Evolutionary conservation across 768 basidiomycete species (phyloP).

Genomic region (Hebeloma cylindrosporum): DNA sequence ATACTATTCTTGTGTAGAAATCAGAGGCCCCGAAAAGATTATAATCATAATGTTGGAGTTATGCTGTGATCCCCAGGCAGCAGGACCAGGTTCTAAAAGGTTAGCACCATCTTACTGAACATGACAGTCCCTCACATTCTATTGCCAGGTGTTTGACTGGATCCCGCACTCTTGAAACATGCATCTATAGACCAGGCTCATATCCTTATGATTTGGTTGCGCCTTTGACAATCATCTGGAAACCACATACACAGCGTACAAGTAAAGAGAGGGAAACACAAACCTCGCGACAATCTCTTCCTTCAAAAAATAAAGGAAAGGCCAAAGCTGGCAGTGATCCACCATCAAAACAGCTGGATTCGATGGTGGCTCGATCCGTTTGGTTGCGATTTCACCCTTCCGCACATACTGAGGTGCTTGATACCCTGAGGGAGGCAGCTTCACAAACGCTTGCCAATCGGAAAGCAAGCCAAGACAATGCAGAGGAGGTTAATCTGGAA

Average conservation of each 20-base stretch:
- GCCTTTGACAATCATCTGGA: constrained; percentile 77
- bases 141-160: constrained; percentile 65
- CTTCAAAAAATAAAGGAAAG: constrained; percentile 12
- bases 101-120: constrained; percentile 26
- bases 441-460: constrained; percentile 37
- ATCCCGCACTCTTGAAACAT: constrained; percentile 61
- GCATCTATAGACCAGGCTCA: constrained; percentile 56
- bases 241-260: constrained; percentile 32
- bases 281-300: constrained; percentile 1
- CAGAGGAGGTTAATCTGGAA: constrained; percentile 47
- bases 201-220: constrained; percentile 76
- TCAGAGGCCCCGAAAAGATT: constrained; percentile 61
- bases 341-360: constrained; percentile 3
- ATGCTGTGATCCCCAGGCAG: constrained; percentile 66
- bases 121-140: neutral
- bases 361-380: constrained; percentile 39
- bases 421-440: constrained; percentile 49
- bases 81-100: constrained; percentile 62
- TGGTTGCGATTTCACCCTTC: constrained; percentile 86
- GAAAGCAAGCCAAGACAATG: constrained; percentile 17
- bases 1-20: constrained; percentile 74
- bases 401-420: constrained; percentile 56
- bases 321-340: constrained; percentile 8
- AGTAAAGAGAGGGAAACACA: neutral
- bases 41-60: constrained; percentile 51